Evolutionary conservation across 2,329 filamentous ascomycete genomes (phyloP).

Genomic region (Allantophomopsis lycopodina): DNA sequence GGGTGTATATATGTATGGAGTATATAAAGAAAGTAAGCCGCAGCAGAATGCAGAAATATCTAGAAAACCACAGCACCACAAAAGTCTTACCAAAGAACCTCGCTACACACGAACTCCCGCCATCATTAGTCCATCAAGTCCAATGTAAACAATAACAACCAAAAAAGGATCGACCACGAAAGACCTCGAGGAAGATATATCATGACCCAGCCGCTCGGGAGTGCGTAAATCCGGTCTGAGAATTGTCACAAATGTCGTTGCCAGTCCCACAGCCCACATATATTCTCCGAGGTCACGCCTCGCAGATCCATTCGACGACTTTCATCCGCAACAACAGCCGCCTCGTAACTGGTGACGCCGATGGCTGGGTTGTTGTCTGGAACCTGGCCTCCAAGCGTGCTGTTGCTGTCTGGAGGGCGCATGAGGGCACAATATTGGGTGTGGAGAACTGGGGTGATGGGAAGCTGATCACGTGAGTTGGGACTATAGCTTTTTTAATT

Average conservation of each 20-base stretch:
- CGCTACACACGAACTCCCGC: too few species aligned
- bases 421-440: constrained; percentile 64
- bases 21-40: too few species aligned
- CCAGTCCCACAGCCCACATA: constrained; percentile 22
- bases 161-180: too few species aligned
- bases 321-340: constrained; percentile 64
- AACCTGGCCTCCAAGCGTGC: constrained; percentile 70
- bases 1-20: too few species aligned
- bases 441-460: constrained; percentile 58
- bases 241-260: constrained; percentile 9
- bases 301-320: constrained; percentile 62
- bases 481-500: constrained; percentile 1
- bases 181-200: too few species aligned
- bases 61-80: too few species aligned
- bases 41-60: too few species aligned
- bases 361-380: constrained; percentile 84
- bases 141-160: too few species aligned
- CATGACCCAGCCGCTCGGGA: too few species aligned
- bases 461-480: constrained; percentile 67
- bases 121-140: too few species aligned
- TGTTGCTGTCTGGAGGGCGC: constrained; percentile 74
- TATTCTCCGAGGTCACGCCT: constrained; percentile 74
- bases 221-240: too few species aligned
- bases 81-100: too few species aligned
- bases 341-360: constrained; percentile 75